Conservation (phyloP, 306 rosid genomes). For the Rubus idaeus region DNA sequence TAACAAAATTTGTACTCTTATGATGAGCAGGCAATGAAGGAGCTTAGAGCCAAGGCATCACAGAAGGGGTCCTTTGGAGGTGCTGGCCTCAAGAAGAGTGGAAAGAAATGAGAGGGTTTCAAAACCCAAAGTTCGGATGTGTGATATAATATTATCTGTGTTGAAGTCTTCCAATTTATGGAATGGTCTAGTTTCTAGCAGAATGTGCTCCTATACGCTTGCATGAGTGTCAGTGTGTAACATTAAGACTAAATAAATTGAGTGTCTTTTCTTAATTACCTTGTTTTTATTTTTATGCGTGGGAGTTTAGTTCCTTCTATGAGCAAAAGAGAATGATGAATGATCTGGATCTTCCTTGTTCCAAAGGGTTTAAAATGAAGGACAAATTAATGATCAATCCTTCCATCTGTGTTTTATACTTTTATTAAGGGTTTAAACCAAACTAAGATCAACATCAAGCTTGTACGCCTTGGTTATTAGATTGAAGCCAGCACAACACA, state of each 20-base stretch:
- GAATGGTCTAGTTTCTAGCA: conserved; percentile 20
- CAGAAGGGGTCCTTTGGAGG: conserved; percentile 81
- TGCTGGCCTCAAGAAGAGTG: conserved; percentile 87
- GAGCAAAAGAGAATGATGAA: background rate
- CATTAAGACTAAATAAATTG: conserved; percentile 25
- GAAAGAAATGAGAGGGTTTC: conserved; percentile 59
- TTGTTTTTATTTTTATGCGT: background rate
- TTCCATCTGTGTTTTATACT: background rate
- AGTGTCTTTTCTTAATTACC: background rate
- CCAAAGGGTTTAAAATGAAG: background rate
- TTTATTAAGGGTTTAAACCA: background rate
- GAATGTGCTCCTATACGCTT: conserved; percentile 23
- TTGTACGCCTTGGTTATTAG: too few relatives aligned
- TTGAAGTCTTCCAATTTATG: conserved; percentile 27
- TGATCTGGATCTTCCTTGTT: background rate
- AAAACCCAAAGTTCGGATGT: background rate
- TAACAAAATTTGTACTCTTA: conserved; percentile 3
- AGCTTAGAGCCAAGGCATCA: conserved; percentile 74
- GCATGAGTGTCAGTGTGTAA: conserved; percentile 22
- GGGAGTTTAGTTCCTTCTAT: background rate
- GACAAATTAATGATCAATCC: background rate
- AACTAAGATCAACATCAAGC: background rate
- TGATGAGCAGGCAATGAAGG: conserved; percentile 66
- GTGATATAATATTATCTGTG: conserved; percentile 2
- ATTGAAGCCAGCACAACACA: background rate